Evolutionary conservation across 2,329 filamentous ascomycete genomes (phyloP), one percentile per base, ranked within the genome.

Genomic region (Claviceps digitariae): DNA sequence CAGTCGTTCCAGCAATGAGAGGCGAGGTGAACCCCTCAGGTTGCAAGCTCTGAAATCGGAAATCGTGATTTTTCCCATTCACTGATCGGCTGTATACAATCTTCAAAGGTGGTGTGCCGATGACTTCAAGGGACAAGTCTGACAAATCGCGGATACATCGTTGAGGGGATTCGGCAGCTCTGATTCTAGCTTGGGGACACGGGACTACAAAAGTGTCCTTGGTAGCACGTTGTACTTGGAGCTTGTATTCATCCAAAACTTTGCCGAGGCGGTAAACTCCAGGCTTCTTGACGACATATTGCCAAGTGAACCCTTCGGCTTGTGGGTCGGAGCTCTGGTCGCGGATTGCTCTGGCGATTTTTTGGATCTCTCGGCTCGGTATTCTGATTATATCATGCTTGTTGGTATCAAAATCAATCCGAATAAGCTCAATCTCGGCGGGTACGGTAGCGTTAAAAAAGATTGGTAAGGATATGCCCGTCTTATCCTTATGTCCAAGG

Each of bases 361-460:
- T 81, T 63, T 81, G 86, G 54, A 94, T 75, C 62, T 95, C 87
- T 56, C 82, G 83, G 55, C 77, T 78, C 34, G 81, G 77, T 49
- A 98, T 79, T 55, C 81, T 82, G 57, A 97, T 84, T 0, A 81
- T 85, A 69, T 96, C 90, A 57, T 90, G 87, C 54, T 77, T 74
- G 58, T 85, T 84, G 2, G 84, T 89, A 6, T 91, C 85, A 36
- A 96, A 77, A 64, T 97, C 91, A 59, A 88, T 81, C 45, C 91
- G 87, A 45, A 90, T 67, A n/a, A 98, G 72, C 66, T 98, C 90
- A 56, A 98, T 89, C 54, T 87, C 79, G 58, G 90, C 84, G 1
- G 93, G 94, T 36, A 86, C 81, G 5, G 91, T 97, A 57, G 95
- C 87, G 67, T 98, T 98, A 72, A 98, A 90, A 63, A 83, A 86